Evolutionary conservation across 371 early-diverging fungal genomes (phyloP), one percentile per base, ranked within the genome.

Genomic region (Dinochytrium kinnereticum): DNA sequence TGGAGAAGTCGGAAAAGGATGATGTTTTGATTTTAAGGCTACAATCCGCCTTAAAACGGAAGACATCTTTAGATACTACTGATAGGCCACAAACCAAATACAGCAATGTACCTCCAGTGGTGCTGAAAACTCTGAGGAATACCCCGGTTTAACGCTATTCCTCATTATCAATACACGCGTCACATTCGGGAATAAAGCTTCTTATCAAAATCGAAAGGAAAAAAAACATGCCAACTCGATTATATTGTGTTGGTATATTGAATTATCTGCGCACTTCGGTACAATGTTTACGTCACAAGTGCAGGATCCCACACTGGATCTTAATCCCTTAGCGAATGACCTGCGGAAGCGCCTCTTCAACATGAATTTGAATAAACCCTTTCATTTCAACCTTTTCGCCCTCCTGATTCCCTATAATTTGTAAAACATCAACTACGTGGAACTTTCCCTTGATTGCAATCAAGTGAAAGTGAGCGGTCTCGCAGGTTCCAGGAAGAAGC

Each of bases 401-500:
- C 10, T 53, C 24, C 24, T 19, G 10, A 26, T 13, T 7, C 24
- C 34, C 30, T 7, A 61, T 28, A 10, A 15, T 37, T 61, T 61
- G 61, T 10, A 61, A 5, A 72, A 61, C 36, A 66, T 91, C 91
- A 59, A 94, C 86, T 5, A 87, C 82, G 71, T 93, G 91, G 64
- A 91, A 71, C 61, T 87, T 84, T 64, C 92, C 92, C 73, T 90
- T 89, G 70, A 91, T 86, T 7, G 92, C 91, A 76, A 94, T 91
- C 72, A 92, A 94, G 67, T 91, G 91, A 59, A 94, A 82, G 77
- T 92, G 88, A 39, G 90, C 83, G 21, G 88, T 86, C 80, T 92
- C 91, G 40, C 91, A 91, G 1, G 91, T 88, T 19, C 85, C 82
- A 17, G 91, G 90, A 37, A 86, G 86, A 44, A 94, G 74, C n/a